Percentiles rank a stretch among this genome's conserved stretches.
phyloP scores from a whole-genome alignment of 2,329 filamentous ascomycete genomes.

The Colletotrichum tanaceti region DNA sequence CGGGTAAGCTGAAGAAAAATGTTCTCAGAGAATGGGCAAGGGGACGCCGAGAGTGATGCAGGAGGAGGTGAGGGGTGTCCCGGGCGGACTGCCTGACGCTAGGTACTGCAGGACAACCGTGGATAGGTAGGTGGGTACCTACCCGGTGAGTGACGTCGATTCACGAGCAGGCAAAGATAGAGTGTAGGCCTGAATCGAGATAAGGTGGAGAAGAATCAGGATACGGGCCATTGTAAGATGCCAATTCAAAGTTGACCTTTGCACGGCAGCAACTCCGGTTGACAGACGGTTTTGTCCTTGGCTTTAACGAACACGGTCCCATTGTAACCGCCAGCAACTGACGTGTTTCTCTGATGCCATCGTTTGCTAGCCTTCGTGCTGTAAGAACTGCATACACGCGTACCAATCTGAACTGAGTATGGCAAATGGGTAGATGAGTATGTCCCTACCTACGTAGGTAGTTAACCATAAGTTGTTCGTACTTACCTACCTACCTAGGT shows the following conservation, averaged over 20 bases:
- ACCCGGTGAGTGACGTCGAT: background rate
- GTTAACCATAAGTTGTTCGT: no score
- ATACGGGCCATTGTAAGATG: background rate
- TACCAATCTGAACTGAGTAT: background rate
- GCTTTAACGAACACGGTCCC: background rate
- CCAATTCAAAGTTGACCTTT: no score
- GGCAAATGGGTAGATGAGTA: background rate
- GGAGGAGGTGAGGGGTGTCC: background rate
- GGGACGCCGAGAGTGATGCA: conserved; percentile 33
- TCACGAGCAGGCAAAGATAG: background rate
- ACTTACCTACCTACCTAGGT: no score
- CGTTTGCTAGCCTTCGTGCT: background rate
- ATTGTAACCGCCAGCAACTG: background rate
- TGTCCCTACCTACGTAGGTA: no score
- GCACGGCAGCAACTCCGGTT: background rate
- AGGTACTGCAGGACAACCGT: no score
- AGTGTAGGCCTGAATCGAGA: background rate
- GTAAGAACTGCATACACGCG: background rate
- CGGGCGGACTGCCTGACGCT: no score
- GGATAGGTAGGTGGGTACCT: no score
- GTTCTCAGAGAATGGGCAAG: conserved; percentile 88
- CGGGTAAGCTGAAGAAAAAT: conserved; percentile 97
- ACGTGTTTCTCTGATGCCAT: background rate
- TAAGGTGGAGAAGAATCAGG: background rate
- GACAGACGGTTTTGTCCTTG: no score